phyloP scores from a whole-genome alignment of 23 red algal species.

The Gracilaria caudata region DNA sequence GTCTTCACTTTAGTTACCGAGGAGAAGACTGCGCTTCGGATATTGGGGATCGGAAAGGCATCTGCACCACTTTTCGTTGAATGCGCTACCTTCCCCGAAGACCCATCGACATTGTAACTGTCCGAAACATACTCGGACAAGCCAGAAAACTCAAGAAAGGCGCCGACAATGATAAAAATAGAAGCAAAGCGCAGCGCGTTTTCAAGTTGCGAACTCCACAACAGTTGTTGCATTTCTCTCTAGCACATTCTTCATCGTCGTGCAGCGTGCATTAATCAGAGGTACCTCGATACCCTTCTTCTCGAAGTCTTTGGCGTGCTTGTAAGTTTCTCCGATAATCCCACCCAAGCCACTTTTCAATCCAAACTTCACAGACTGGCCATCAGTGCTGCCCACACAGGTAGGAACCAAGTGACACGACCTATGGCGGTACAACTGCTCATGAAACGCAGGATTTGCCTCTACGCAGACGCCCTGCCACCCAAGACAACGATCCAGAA shows the following conservation, averaged over 20 bases:
- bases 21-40: not conserved
- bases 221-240: too few relatives aligned
- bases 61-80: slow-evolving; percentile 10
- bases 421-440: slow-evolving; percentile 5
- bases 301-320: too few relatives aligned
- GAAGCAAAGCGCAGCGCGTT: slow-evolving; percentile 41
- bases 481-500: slow-evolving; percentile 53
- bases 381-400: slow-evolving; percentile 44
- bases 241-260: too few relatives aligned
- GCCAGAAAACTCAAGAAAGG: slow-evolving; percentile 61
- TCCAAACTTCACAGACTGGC: slow-evolving; percentile 33
- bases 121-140: slow-evolving; percentile 41
- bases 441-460: slow-evolving; percentile 56
- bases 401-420: slow-evolving; percentile 52
- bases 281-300: too few relatives aligned
- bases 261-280: too few relatives aligned
- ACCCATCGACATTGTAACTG: slow-evolving; percentile 18
- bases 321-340: too few relatives aligned
- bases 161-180: slow-evolving; percentile 49
- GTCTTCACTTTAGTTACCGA: not conserved
- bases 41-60: slow-evolving; percentile 12
- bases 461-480: slow-evolving; percentile 76
- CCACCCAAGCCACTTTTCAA: too few relatives aligned
- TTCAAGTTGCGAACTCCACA: slow-evolving; percentile 43
- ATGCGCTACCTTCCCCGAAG: not conserved